Evolutionary conservation across 495 filamentous ascomycete species (phyloP), one percentile per base, ranked within the genome.

Genomic region (Aspergillus funiculosus): DNA sequence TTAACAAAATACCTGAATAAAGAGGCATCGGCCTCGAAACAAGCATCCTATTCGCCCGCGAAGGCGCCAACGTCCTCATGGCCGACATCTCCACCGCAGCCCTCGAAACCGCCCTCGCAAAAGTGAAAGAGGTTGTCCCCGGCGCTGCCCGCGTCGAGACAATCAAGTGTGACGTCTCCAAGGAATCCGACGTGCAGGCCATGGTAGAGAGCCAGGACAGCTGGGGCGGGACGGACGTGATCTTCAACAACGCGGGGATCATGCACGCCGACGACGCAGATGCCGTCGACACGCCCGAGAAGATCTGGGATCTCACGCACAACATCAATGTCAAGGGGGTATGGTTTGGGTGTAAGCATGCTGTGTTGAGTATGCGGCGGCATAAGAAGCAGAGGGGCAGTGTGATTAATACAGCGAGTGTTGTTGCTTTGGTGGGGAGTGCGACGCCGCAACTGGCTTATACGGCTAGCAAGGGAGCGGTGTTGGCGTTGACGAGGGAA

Each of bases 211-310:
- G 72, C 1, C 62, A 89, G 36, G 90, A 96, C 57, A 48, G 69
- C 35, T 95, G 87, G 88, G 91, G 89, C 54, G 92, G 92, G n/a
- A 69, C 88, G 0, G 92, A 98, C 62, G 74, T 96, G 53, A 86
- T 98, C 51, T 98, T 95, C 80, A 98, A 98, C 77, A 98, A 98
- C 60, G 92, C 92, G 0, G 92, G 92, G 13, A 98, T 98, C 60
- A 98, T 98, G 92, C 89, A 96, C 63, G 78, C 76, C 22, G 73
- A 84, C 42, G 92, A 98, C 62, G 84, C 78, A 49, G 89, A 95
- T 64, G 87, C 91, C 15, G 67, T 94, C 46, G 73, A 80, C 45
- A 95, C 89, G 1, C 80, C 86, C 9, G 89, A 96, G 68, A 79
- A 77, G 43, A 89, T 98, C 69, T 98, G 92, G 92, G 89, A 98